A percentile compares a stretch with the other conserved stretches of the same genome.
Conservation (phyloP, 768 basidiomycete species). For the Phaeotremella skinneri region DNA sequence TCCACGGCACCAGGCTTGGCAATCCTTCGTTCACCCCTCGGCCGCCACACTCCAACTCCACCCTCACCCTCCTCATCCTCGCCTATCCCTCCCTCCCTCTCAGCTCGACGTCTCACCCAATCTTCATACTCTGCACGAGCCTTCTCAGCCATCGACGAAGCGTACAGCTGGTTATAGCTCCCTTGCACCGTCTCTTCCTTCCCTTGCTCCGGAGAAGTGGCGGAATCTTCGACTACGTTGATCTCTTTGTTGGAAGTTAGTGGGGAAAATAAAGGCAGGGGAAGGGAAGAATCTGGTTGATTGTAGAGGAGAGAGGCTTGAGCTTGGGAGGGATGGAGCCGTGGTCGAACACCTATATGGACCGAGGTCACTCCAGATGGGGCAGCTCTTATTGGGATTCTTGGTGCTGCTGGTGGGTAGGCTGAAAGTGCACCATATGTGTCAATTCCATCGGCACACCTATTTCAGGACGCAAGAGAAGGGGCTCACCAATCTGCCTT, state of each 20-base stretch:
- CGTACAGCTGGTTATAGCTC: constrained; percentile 18
- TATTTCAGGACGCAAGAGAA: neutral
- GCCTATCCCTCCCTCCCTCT: constrained; percentile 35
- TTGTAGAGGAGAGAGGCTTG: constrained; percentile 30
- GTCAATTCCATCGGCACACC: neutral
- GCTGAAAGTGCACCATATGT: constrained; percentile 21
- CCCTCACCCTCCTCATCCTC: constrained; percentile 13
- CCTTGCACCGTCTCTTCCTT: constrained; percentile 1
- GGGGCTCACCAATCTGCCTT: constrained; percentile 33
- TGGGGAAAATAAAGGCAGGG: constrained; percentile 30
- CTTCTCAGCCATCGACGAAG: constrained; percentile 18
- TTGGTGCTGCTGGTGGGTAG: constrained; percentile 35
- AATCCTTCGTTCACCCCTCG: constrained; percentile 16
- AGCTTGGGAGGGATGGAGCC: constrained; percentile 37
- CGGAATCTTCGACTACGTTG: constrained; percentile 4
- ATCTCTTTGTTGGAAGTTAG: neutral
- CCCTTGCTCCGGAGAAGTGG: neutral
- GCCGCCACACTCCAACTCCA: constrained; percentile 34
- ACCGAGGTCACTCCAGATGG: constrained; percentile 89
- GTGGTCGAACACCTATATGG: constrained; percentile 68
- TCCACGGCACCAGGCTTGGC: constrained; percentile 32
- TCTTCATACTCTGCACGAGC: constrained; percentile 39
- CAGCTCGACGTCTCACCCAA: constrained; percentile 32
- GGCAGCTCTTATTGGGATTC: constrained; percentile 55
- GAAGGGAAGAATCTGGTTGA: constrained; percentile 34